phyloP scores from a whole-genome alignment of 2,329 filamentous ascomycete species.

The Emergomyces pasteurianus region DNA sequence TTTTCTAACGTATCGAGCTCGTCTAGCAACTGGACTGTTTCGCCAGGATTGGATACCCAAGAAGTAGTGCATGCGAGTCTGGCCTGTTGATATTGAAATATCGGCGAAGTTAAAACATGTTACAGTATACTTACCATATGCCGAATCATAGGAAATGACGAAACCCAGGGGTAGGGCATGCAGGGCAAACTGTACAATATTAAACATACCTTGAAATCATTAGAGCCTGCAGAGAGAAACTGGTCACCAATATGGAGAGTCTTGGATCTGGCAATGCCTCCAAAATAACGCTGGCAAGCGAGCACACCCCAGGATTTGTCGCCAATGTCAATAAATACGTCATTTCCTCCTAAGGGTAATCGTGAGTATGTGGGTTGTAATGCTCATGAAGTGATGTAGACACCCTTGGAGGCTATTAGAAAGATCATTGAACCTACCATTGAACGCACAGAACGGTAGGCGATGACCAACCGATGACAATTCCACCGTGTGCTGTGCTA shows the following conservation, averaged over 20 bases:
- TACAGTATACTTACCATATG: background rate
- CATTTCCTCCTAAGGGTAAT: constrained; percentile 54
- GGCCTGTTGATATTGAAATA: constrained; percentile 38
- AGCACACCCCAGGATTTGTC: constrained; percentile 95
- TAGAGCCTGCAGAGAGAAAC: constrained; percentile 86
- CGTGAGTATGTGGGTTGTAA: background rate
- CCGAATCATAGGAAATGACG: background rate
- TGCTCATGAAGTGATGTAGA: background rate
- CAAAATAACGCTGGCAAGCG: constrained; percentile 85
- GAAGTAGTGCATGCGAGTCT: constrained; percentile 84
- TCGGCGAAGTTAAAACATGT: background rate
- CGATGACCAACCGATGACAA: constrained; percentile 55
- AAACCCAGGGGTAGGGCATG: constrained; percentile 2
- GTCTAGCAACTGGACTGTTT: constrained; percentile 82
- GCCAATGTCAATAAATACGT: constrained; percentile 97
- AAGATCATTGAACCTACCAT: constrained; percentile 41
- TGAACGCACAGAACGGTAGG: constrained; percentile 94
- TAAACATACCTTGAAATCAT: constrained; percentile 74
- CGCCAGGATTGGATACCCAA: constrained; percentile 86
- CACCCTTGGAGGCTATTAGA: background rate
- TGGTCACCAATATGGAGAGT: constrained; percentile 93
- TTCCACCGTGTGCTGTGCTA: constrained; percentile 86
- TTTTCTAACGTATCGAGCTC: constrained; percentile 53
- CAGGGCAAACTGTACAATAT: background rate
- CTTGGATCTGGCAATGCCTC: constrained; percentile 58